phyloP scores from a whole-genome alignment of 306 rosid species.

The Castanospermum australe region DNA sequence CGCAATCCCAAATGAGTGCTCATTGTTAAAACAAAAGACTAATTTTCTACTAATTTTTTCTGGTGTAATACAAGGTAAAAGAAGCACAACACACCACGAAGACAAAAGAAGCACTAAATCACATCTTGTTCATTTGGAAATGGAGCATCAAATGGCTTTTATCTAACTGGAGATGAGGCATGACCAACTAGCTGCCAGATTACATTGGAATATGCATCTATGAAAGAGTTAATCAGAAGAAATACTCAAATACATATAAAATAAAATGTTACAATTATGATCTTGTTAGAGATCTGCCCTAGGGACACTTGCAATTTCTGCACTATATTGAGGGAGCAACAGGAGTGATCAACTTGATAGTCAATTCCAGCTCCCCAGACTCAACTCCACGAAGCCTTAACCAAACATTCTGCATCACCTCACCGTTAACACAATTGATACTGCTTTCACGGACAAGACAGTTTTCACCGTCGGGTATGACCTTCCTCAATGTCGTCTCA shows the following conservation, averaged over 20 bases:
- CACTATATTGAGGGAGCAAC: slow-evolving; percentile 31
- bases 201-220: not conserved
- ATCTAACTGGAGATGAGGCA: not conserved
- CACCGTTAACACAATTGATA: slow-evolving; percentile 73
- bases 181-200: not conserved
- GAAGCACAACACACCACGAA: not conserved
- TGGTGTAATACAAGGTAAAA: not conserved
- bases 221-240: not conserved
- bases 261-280: slow-evolving; percentile 34
- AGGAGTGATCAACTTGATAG: slow-evolving; percentile 46
- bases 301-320: slow-evolving; percentile 12
- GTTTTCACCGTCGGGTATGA: slow-evolving; percentile 74
- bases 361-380: slow-evolving; percentile 72
- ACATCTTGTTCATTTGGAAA: slow-evolving; percentile 9
- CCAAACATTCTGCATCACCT: slow-evolving; percentile 78
- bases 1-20: too few relatives aligned
- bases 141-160: not conserved
- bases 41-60: too few relatives aligned
- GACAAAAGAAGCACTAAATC: not conserved
- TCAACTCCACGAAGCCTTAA: slow-evolving; percentile 67
- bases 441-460: slow-evolving; percentile 86
- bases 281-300: slow-evolving; percentile 37
- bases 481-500: slow-evolving; percentile 72
- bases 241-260: not conserved
- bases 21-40: too few relatives aligned